phyloP scores from a whole-genome alignment of 805 yeast genomes.

The Metschnikowia similis region DNA sequence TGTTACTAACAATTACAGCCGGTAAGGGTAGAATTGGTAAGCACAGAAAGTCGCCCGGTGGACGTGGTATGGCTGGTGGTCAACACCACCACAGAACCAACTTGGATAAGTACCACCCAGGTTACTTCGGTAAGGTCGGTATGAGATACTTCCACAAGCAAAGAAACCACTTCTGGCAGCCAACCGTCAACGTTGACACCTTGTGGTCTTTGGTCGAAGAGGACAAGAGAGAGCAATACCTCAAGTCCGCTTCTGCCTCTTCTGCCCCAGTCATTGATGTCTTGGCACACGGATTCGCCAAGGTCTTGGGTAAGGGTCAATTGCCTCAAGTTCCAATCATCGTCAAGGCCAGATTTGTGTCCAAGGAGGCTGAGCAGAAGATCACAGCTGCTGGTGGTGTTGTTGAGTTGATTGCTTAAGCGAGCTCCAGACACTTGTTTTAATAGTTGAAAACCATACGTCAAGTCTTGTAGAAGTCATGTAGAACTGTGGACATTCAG shows the following conservation, averaged over 20 bases:
- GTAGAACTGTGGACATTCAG: neutral
- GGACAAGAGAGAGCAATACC: conserved; percentile 91
- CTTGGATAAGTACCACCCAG: conserved; percentile 99
- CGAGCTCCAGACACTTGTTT: conserved; percentile 13
- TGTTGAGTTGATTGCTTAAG: conserved; percentile 97
- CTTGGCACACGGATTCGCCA: conserved; percentile 99
- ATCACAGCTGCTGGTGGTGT: conserved; percentile 99
- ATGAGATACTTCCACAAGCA: conserved; percentile 99
- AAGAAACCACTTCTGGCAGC: conserved; percentile 93
- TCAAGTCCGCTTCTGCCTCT: conserved; percentile 75
- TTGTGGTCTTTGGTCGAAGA: conserved; percentile 95
- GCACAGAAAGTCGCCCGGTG: conserved; percentile 99
- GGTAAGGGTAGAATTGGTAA: conserved; percentile 99
- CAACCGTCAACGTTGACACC: conserved; percentile 96
- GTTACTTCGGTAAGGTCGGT: conserved; percentile 99
- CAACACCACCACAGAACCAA: conserved; percentile 99
- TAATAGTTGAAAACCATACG: conserved; percentile 17
- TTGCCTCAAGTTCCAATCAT: conserved; percentile 97
- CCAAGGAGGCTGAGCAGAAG: conserved; percentile 99
- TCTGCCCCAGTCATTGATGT: conserved; percentile 99
- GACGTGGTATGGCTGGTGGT: conserved; percentile 99
- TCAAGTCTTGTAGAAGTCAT: neutral
- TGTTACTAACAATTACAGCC: conserved; percentile 57
- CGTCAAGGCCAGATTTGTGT: conserved; percentile 98
- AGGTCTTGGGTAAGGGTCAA: conserved; percentile 99